Percentiles rank a stretch among this genome's conserved stretches.
These are phyloP conservation scores for Davidsoniella neocaledoniae DNA, from an alignment of 2,329 filamentous ascomycete genomes.

Conservation along the genomic window DNA sequence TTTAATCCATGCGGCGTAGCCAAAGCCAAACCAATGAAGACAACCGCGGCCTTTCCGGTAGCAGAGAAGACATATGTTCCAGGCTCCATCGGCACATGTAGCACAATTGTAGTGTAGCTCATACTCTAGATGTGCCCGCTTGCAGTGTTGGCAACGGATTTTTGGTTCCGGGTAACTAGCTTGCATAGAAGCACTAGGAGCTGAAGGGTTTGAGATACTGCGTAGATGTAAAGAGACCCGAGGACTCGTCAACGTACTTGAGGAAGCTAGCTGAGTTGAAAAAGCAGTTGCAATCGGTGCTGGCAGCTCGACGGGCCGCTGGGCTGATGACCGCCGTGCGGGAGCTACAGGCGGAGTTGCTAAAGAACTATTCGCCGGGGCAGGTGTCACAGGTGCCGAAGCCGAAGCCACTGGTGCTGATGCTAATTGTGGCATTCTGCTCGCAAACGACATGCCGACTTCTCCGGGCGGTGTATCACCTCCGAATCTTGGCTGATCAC, in stretches of 20 bases:
- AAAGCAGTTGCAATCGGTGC: neutral
- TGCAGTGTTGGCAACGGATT: constrained; percentile 57
- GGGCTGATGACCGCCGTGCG: neutral
- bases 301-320: neutral
- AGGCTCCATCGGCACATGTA: constrained; percentile 51
- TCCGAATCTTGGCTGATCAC: neutral
- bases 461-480: neutral
- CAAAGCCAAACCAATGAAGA: constrained; percentile 77
- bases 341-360: neutral
- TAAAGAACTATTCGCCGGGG: neutral
- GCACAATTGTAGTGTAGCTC: constrained; percentile 72
- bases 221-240: neutral
- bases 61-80: constrained; percentile 66
- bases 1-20: constrained; percentile 48
- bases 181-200: neutral
- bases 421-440: constrained; percentile 5
- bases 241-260: neutral
- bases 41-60: constrained; percentile 66
- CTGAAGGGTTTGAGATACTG: constrained; percentile 2
- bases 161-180: constrained; percentile 39
- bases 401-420: neutral
- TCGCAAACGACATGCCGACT: constrained; percentile 5
- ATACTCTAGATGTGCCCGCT: constrained; percentile 59
- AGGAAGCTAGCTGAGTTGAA: neutral
- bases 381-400: neutral